phyloP scores from a whole-genome alignment of 1,284 basidiomycete genomes.

The Chondrostereum purpureum region DNA sequence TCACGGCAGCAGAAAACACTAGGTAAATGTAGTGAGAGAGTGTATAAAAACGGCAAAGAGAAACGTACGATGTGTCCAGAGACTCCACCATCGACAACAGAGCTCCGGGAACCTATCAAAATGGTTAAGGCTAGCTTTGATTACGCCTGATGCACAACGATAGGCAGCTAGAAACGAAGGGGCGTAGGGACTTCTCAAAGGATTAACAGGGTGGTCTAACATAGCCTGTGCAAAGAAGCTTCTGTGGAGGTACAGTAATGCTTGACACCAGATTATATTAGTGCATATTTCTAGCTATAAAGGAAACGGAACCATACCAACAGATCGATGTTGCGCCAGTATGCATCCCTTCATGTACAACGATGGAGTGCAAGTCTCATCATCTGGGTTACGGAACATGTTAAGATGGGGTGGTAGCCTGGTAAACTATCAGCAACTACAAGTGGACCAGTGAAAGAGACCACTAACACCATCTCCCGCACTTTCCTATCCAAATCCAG shows the following conservation, averaged over 20 bases:
- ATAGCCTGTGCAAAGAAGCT: conserved; percentile 60
- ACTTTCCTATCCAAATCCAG: conserved; percentile 53
- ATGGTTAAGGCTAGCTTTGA: conserved; percentile 44
- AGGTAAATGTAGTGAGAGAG: too few relatives aligned
- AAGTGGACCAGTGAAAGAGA: background rate
- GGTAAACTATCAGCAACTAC: background rate
- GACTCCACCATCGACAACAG: conserved; percentile 44
- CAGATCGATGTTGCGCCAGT: conserved; percentile 43
- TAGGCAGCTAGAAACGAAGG: conserved; percentile 61
- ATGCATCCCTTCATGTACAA: conserved; percentile 42
- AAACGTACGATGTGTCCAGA: conserved; percentile 44
- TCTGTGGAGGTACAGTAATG: conserved; percentile 49
- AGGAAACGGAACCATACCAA: conserved; percentile 25
- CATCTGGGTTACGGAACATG: conserved; percentile 37
- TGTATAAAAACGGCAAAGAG: conserved; percentile 2
- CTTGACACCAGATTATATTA: conserved; percentile 22
- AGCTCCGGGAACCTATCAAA: conserved; percentile 48
- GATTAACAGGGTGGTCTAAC: conserved; percentile 53
- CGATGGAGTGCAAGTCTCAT: conserved; percentile 42
- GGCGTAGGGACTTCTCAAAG: conserved; percentile 54
- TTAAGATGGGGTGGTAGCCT: conserved; percentile 43
- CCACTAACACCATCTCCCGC: conserved; percentile 35
- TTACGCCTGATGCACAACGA: conserved; percentile 51
- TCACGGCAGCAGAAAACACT: conserved; percentile 51
- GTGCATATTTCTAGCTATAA: background rate